Conservation (phyloP, 2,329 filamentous ascomycete species). For the Polytolypa hystricis region DNA sequence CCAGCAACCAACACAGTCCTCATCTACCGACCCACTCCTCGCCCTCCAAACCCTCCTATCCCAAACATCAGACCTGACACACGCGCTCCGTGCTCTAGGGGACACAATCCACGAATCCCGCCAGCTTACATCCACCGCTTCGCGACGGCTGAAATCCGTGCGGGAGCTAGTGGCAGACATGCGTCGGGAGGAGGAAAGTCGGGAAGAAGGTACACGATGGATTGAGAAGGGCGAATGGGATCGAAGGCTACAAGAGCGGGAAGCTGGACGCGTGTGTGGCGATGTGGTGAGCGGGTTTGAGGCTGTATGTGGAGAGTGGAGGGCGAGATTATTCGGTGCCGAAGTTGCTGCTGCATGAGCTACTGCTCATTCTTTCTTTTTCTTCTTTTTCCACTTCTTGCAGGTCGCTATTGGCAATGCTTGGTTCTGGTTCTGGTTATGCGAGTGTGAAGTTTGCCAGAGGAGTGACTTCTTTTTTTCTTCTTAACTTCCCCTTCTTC, state of each 20-base stretch:
- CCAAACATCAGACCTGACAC: slow-evolving; percentile 61
- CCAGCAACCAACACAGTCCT: slow-evolving; percentile 12
- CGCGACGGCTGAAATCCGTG: slow-evolving; percentile 65
- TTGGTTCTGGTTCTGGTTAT: too few species aligned
- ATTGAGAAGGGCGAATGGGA: slow-evolving; percentile 76
- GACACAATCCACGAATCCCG: slow-evolving; percentile 91
- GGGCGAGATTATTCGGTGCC: slow-evolving; percentile 56
- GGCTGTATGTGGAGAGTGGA: slow-evolving; percentile 75
- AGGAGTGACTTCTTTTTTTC: too few species aligned
- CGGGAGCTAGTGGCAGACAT: slow-evolving; percentile 80
- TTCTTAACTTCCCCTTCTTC: too few species aligned
- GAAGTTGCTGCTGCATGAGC: slow-evolving; percentile 18
- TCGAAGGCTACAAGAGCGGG: slow-evolving; percentile 59
- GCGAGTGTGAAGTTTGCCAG: too few species aligned
- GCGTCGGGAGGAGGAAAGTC: slow-evolving; percentile 66
- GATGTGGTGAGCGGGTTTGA: slow-evolving; percentile 91
- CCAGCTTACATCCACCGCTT: slow-evolving; percentile 73
- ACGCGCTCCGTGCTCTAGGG: slow-evolving; percentile 73
- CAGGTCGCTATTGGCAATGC: too few species aligned
- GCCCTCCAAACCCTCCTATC: slow-evolving; percentile 59
- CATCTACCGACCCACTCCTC: slow-evolving; percentile 40
- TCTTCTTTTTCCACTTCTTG: background rate
- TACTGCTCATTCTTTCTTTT: background rate
- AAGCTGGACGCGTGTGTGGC: slow-evolving; percentile 72
- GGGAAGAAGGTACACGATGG: slow-evolving; percentile 73